A percentile compares a stretch with the other conserved stretches of the same genome.
Evolutionary conservation across 1,284 basidiomycete genomes (phyloP).

Genomic region (Melampsora americana): DNA sequence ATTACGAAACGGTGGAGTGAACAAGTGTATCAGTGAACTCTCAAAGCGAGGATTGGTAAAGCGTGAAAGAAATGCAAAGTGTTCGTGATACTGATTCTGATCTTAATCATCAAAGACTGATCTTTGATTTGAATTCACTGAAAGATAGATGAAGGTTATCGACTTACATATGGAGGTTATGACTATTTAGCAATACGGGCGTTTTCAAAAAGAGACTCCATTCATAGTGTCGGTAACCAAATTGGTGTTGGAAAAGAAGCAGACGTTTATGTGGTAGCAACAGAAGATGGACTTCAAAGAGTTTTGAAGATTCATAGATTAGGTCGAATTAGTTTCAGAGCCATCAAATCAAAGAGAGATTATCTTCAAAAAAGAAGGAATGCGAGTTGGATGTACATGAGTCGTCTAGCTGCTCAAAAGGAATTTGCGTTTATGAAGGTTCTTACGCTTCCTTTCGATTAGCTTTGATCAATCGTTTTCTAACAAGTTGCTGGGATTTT

Average conservation of each 20-base stretch:
- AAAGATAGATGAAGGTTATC: conserved; percentile 85
- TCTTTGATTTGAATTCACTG: not conserved
- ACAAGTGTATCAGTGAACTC: conserved; percentile 83
- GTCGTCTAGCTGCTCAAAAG: conserved; percentile 87
- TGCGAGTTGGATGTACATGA: conserved; percentile 99
- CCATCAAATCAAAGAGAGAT: conserved; percentile 94
- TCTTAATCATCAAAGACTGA: not conserved
- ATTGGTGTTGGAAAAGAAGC: conserved; percentile 97
- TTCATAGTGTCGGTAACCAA: conserved; percentile 85
- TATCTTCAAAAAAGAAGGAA: conserved; percentile 93
- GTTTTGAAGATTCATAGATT: conserved; percentile 83
- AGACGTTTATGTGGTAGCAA: conserved; percentile 92
- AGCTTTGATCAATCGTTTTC: conserved; percentile 16
- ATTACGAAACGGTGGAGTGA: conserved; percentile 83
- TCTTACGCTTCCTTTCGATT: conserved; percentile 44
- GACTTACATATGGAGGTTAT: conserved; percentile 94
- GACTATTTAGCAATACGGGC: conserved; percentile 93
- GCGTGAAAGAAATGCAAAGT: conserved; percentile 84
- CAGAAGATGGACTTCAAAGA: conserved; percentile 75
- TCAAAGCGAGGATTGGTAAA: conserved; percentile 88
- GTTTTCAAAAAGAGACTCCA: conserved; percentile 77
- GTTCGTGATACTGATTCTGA: conserved; percentile 58
- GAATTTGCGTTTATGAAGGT: conserved; percentile 99
- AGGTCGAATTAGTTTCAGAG: conserved; percentile 90
- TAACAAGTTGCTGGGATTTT: not conserved